phyloP scores from a whole-genome alignment of 1,139 yeast species.

The Pichia sp. region DNA sequence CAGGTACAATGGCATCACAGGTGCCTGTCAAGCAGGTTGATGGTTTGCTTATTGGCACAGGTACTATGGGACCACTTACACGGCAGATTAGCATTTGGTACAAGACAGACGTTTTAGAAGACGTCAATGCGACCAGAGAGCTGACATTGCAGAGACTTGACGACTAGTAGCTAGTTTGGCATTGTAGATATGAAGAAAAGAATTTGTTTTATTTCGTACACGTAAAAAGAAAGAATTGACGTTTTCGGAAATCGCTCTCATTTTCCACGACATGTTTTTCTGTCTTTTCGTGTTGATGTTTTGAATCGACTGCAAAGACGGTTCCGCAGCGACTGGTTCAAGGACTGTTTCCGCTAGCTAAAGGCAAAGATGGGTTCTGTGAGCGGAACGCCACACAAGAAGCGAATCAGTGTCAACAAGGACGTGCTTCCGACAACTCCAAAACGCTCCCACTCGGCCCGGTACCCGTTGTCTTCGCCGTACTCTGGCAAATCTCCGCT shows the following conservation, averaged over 20 bases:
- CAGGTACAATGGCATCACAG: slow-evolving; percentile 15
- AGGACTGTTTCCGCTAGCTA: no score
- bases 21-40: slow-evolving; percentile 11
- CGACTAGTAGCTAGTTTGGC: background rate
- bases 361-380: background rate
- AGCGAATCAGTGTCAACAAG: background rate
- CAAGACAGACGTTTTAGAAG: slow-evolving; percentile 5
- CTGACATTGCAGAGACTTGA: background rate
- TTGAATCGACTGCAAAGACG: background rate
- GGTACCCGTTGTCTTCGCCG: slow-evolving; percentile 18
- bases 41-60: slow-evolving; percentile 8
- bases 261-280: background rate
- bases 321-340: no score
- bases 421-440: slow-evolving; percentile 4
- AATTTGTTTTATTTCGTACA: no score
- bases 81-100: slow-evolving; percentile 7
- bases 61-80: slow-evolving; percentile 8
- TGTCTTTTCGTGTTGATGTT: slow-evolving; percentile 2
- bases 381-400: background rate
- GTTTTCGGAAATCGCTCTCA: background rate
- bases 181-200: no score
- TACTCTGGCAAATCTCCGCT: slow-evolving; percentile 20
- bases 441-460: background rate
- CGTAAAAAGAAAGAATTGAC: background rate
- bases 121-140: background rate